These are phyloP conservation scores for Trifolium dubium DNA, from an alignment of 306 rosid genomes.

Conservation along the genomic window DNA sequence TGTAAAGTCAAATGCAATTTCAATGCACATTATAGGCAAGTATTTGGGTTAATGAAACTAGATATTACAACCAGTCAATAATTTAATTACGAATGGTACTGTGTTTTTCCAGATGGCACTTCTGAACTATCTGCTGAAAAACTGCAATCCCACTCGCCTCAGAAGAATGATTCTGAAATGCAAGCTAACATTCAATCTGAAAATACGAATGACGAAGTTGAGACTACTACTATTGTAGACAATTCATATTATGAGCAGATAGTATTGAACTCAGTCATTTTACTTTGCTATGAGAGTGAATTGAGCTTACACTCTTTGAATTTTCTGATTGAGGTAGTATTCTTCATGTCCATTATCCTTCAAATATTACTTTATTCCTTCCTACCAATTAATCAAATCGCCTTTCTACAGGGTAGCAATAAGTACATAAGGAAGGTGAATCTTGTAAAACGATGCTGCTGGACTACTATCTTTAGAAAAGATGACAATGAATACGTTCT, in stretches of 20 bases:
- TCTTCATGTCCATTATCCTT: slow-evolving; percentile 37
- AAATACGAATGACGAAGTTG: slow-evolving; percentile 53
- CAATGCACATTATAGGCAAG: slow-evolving; percentile 77
- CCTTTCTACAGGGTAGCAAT: slow-evolving; percentile 59
- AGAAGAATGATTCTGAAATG: slow-evolving; percentile 43
- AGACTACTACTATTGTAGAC: slow-evolving; percentile 44
- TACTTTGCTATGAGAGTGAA: slow-evolving; percentile 73
- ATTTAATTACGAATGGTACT: slow-evolving; percentile 29
- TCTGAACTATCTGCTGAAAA: slow-evolving; percentile 54
- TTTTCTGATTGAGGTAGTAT: slow-evolving; percentile 67
- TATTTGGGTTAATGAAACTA: slow-evolving; percentile 40
- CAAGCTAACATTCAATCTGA: slow-evolving; percentile 50
- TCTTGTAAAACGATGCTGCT: slow-evolving; percentile 70
- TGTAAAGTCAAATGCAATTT: slow-evolving; percentile 60
- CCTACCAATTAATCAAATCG: slow-evolving; percentile 42
- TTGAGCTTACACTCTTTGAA: slow-evolving; percentile 60
- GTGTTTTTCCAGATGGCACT: slow-evolving; percentile 57
- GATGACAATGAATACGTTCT: slow-evolving; percentile 63
- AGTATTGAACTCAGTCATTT: slow-evolving; percentile 51
- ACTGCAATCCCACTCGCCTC: slow-evolving; percentile 42
- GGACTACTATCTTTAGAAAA: slow-evolving; percentile 74
- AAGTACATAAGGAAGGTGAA: slow-evolving; percentile 58
- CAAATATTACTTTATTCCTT: slow-evolving; percentile 33
- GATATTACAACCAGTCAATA: slow-evolving; percentile 19
- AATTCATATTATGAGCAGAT: slow-evolving; percentile 46